Percentiles rank a stretch among this genome's conserved stretches.
These are phyloP conservation scores for Aleurites moluccanus DNA, from an alignment of 441 rosid genomes.

Conservation along the genomic window DNA sequence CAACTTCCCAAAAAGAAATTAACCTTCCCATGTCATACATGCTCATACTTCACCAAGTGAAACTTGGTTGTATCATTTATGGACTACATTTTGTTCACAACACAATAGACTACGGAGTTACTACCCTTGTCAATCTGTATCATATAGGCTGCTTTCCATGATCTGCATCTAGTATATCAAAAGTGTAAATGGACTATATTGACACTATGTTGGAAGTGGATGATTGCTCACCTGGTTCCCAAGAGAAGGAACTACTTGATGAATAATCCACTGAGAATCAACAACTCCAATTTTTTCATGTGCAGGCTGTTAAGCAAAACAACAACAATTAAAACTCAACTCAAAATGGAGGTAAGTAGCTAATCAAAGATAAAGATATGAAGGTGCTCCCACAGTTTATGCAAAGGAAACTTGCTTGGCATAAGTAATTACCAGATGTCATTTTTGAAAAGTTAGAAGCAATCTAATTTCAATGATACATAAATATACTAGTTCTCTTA, in stretches of 20 bases:
- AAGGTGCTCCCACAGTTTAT: not conserved
- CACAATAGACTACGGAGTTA: not conserved
- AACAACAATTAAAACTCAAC: not conserved
- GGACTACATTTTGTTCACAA: not conserved
- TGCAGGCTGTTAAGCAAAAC: slow-evolving; percentile 53
- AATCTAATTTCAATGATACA: not conserved
- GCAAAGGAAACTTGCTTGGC: not conserved
- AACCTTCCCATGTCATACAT: not conserved
- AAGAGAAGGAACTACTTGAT: slow-evolving; percentile 84
- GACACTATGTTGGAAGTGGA: slow-evolving; percentile 11
- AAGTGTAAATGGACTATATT: not conserved
- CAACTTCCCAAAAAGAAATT: not conserved
- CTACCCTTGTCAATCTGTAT: not conserved
- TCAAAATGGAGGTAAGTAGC: not conserved
- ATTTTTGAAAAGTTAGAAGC: not conserved
- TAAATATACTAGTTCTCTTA: not conserved
- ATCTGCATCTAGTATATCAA: not conserved
- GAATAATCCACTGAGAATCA: slow-evolving; percentile 88
- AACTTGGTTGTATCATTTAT: not conserved
- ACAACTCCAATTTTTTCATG: slow-evolving; percentile 91
- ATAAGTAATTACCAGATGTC: not conserved
- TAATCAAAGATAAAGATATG: not conserved
- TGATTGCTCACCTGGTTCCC: slow-evolving; percentile 68
- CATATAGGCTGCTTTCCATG: not conserved
- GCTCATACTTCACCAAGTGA: slow-evolving; percentile 2